phyloP scores from a whole-genome alignment of 2,329 filamentous ascomycete species.

The Fusarium paranaense region DNA sequence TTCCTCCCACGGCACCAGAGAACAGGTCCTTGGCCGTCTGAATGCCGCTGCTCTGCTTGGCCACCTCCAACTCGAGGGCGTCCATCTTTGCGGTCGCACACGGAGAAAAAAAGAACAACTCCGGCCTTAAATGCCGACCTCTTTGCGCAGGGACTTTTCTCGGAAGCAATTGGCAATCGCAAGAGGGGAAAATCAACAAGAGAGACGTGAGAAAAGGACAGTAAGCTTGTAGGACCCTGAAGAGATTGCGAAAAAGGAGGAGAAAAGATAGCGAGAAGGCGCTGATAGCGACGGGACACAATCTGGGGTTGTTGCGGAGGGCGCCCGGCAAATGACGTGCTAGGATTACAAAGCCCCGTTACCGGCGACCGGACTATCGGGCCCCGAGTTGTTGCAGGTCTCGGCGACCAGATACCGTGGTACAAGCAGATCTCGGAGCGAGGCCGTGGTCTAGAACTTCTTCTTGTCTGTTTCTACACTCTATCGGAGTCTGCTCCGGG shows the following conservation, averaged over 20 bases:
- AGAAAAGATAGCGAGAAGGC: slow-evolving; percentile 13
- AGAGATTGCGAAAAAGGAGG: background rate
- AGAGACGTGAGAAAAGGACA: background rate
- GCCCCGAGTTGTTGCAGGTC: slow-evolving; percentile 2
- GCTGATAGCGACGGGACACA: slow-evolving; percentile 31
- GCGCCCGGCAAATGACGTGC: slow-evolving; percentile 45
- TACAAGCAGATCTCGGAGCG: slow-evolving; percentile 27
- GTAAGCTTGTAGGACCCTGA: background rate
- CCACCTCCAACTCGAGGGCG: slow-evolving; percentile 51
- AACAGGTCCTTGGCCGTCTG: slow-evolving; percentile 90
- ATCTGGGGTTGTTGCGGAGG: slow-evolving; percentile 43
- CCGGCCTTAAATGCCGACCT: background rate
- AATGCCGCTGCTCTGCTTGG: slow-evolving; percentile 52
- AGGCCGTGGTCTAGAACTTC: slow-evolving; percentile 6
- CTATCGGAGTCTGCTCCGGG: slow-evolving; percentile 20
- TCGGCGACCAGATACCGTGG: slow-evolving; percentile 19
- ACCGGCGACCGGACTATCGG: slow-evolving; percentile 42
- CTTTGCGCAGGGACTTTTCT: background rate
- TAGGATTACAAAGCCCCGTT: slow-evolving; percentile 45
- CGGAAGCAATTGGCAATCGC: background rate
- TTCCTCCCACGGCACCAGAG: slow-evolving; percentile 88
- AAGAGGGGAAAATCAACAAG: too few relatives aligned
- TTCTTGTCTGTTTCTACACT: background rate
- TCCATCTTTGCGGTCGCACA: slow-evolving; percentile 37
- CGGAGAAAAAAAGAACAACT: background rate